These are phyloP conservation scores for Amanita pseudoporphyria DNA, from an alignment of 768 basidiomycete species.

Conservation along the genomic window DNA sequence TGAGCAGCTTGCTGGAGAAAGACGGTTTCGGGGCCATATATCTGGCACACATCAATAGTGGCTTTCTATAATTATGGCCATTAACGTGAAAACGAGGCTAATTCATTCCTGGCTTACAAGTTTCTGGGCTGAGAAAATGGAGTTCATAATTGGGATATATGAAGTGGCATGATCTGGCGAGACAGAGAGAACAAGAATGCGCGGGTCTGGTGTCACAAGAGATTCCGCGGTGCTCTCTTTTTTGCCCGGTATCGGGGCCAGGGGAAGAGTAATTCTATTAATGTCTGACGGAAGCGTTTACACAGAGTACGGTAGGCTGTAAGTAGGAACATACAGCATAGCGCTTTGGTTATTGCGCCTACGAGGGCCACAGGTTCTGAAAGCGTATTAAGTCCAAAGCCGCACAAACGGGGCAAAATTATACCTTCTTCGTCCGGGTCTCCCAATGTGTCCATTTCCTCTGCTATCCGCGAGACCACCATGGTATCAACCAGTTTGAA, in stretches of 20 bases:
- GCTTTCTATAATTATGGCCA: slow-evolving; percentile 58
- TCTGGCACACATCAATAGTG: slow-evolving; percentile 91
- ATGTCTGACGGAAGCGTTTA: slow-evolving; percentile 22
- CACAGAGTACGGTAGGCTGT: neutral
- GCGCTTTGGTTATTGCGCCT: slow-evolving; percentile 81
- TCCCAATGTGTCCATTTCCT: slow-evolving; percentile 47
- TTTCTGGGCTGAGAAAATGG: slow-evolving; percentile 98
- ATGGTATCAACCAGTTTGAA: slow-evolving; percentile 71
- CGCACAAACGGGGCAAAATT: slow-evolving; percentile 11
- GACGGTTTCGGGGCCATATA: slow-evolving; percentile 82
- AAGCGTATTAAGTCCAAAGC: slow-evolving; percentile 11
- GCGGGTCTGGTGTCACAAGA: slow-evolving; percentile 25
- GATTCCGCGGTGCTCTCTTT: slow-evolving; percentile 23
- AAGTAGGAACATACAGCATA: slow-evolving; percentile 61
- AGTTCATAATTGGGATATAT: slow-evolving; percentile 98
- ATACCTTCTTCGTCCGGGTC: slow-evolving; percentile 43
- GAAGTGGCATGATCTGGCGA: slow-evolving; percentile 84
- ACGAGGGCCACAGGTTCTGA: slow-evolving; percentile 65
- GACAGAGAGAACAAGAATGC: slow-evolving; percentile 70
- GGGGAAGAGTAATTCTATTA: slow-evolving; percentile 26
- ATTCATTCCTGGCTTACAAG: slow-evolving; percentile 41
- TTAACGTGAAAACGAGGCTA: neutral
- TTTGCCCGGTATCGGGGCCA: slow-evolving; percentile 18
- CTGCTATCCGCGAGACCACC: slow-evolving; percentile 49
- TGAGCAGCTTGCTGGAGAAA: slow-evolving; percentile 98